Base-by-base conservation (phyloP, 2,329 filamentous ascomycete genomes). In the Sarocladiaceae sp. region DNA sequence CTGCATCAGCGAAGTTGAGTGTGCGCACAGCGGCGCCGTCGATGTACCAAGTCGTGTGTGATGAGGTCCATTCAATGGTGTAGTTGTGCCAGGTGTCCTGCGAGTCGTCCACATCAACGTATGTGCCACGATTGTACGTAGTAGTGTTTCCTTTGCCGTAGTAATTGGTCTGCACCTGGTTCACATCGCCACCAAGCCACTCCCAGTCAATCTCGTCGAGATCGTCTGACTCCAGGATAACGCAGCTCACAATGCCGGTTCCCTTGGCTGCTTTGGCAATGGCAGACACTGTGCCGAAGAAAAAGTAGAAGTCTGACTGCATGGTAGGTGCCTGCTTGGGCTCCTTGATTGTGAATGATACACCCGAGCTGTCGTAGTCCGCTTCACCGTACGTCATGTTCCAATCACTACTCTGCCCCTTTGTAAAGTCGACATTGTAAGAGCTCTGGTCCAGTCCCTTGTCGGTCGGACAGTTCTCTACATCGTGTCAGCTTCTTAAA, bases 161-260 rank as follows among this genome's bases (percentile, higher is more conserved):
- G 65, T 88, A 91, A 65, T 91, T 90, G 50, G 75, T 80, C 60
- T 89, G 85, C 3, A 85, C 83, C 53, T 85, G 67, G 9, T 65
- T 63, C 45, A 71, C 61, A 51, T 79, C 70, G 33, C 76, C 79
- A 39, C 85, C 85, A 19, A 89, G 70, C 80, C 82, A 88, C 60
- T 89, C 85, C 78, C 82, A 87, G 59, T 89, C 85, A 48, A 89
- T 85, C 63, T 89, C 85, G 19, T 89, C 85, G 21, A 88, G 66
- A 51, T 76, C 74, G 56, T 89, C 84, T 2, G 83, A 88, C 62
- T 85, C 80, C 50, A 89, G 61, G 15, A 88, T 81, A 9, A 82
- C 72, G 48, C 80, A 84, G 66, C 82, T 87, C 48, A 89, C 82
- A 49, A 89, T 86, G 39, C 85, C 85, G 3, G 37, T 41, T 41